Evolutionary conservation across 768 basidiomycete genomes (phyloP).

Genomic region (Kwoniella dendrophila): DNA sequence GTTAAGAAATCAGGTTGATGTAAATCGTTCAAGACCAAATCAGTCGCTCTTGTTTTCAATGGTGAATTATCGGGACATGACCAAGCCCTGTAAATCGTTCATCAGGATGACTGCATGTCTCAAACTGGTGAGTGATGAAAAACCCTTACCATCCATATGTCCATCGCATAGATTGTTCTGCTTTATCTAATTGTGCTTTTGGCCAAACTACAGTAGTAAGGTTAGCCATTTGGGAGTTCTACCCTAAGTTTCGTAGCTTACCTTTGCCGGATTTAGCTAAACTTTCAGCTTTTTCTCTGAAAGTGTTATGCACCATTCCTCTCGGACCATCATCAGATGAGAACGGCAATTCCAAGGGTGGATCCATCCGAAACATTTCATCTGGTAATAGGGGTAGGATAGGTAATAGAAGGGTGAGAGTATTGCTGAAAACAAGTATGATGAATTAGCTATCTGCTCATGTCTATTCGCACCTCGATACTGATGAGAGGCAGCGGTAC

Average conservation of each 20-base stretch:
- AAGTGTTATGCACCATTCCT: slow-evolving; percentile 37
- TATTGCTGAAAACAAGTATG: slow-evolving; percentile 40
- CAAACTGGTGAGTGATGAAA: neutral
- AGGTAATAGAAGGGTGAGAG: slow-evolving; percentile 37
- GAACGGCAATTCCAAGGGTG: slow-evolving; percentile 42
- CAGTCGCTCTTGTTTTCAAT: slow-evolving; percentile 38
- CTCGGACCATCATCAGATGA: slow-evolving; percentile 37
- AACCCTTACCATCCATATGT: slow-evolving; percentile 44
- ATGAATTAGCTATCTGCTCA: neutral
- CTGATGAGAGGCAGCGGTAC: too few relatives aligned
- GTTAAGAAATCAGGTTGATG: slow-evolving; percentile 1
- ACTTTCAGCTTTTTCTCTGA: slow-evolving; percentile 35
- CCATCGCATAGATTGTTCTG: slow-evolving; percentile 45
- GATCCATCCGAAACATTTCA: slow-evolving; percentile 33
- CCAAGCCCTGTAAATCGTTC: slow-evolving; percentile 29
- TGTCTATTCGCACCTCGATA: neutral
- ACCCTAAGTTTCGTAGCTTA: slow-evolving; percentile 2
- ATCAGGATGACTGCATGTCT: neutral
- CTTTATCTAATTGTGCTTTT: slow-evolving; percentile 35
- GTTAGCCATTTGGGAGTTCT: neutral
- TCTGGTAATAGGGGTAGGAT: slow-evolving; percentile 35
- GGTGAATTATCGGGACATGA: slow-evolving; percentile 43
- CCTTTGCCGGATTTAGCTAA: slow-evolving; percentile 36
- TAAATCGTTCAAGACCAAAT: slow-evolving; percentile 43
- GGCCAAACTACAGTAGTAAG: slow-evolving; percentile 32